These are phyloP conservation scores for Sclerotiophoma versabilis DNA, from an alignment of 2,329 filamentous ascomycete species.

Conservation along the genomic window DNA sequence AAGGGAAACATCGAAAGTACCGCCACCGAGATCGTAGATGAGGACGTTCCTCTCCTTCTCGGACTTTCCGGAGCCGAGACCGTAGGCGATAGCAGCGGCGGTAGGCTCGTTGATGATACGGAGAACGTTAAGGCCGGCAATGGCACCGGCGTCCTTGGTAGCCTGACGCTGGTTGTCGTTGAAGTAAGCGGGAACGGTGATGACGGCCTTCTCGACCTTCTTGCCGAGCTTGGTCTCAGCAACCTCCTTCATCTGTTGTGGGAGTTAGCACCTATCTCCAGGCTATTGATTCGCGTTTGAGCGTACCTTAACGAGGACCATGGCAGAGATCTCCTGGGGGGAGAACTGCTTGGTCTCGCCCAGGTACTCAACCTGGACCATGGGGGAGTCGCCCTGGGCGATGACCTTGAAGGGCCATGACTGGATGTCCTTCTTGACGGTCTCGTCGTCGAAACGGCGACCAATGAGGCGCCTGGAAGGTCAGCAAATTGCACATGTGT, in stretches of 20 bases:
- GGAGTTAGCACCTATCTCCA: slow-evolving; percentile 28
- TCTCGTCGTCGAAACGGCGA: slow-evolving; percentile 91
- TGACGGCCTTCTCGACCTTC: slow-evolving; percentile 98
- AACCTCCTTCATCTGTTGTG: slow-evolving; percentile 92
- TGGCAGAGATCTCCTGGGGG: slow-evolving; percentile 97
- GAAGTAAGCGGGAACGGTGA: slow-evolving; percentile 99
- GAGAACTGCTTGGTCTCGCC: slow-evolving; percentile 95
- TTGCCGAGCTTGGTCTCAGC: slow-evolving; percentile 98
- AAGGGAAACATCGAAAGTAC: slow-evolving; percentile 99
- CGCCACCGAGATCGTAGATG: slow-evolving; percentile 99
- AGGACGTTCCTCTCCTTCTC: slow-evolving; percentile 98
- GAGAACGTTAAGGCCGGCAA: slow-evolving; percentile 95
- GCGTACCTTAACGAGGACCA: slow-evolving; percentile 93
- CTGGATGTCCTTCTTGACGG: slow-evolving; percentile 98
- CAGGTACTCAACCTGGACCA: slow-evolving; percentile 95
- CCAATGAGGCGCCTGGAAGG: slow-evolving; percentile 87
- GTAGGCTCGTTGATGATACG: slow-evolving; percentile 99
- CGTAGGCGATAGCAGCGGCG: slow-evolving; percentile 96
- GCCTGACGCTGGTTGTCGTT: slow-evolving; percentile 99
- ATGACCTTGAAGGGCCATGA: slow-evolving; percentile 99
- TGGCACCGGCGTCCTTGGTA: slow-evolving; percentile 98
- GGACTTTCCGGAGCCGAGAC: slow-evolving; percentile 92
- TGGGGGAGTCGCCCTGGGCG: slow-evolving; percentile 85
- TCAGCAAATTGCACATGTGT: slow-evolving; percentile 36
- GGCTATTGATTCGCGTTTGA: not conserved